Base-by-base conservation (phyloP, 2,329 filamentous ascomycete species). In the Fusarium napiforme region DNA sequence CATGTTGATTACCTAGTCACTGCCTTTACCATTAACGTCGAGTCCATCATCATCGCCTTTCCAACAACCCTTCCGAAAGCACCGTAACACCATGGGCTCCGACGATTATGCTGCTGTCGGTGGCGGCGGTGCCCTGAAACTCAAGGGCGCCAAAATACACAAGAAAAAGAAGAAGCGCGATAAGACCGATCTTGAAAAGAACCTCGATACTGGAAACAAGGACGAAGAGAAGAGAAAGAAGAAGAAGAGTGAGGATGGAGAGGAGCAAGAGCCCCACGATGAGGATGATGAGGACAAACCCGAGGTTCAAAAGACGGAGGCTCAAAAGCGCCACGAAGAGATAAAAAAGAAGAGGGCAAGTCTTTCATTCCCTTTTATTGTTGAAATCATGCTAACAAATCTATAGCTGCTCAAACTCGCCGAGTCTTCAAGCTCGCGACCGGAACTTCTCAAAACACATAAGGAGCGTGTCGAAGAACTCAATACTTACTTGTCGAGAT, bases 381-480 rank as follows among this genome's bases (percentile, higher is more conserved):
- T 53, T 53, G 60, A 45, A 55, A 59, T 19, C 34, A 28, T 46
- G 34, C 68, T 73, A 46, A 73, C 59, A 52, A 52, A 7, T 28
- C 42, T 39, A 69, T 75, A 96, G 94, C 85, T 98, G 78, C 90
- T 96, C 77, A 92, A 97, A 78, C 87, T 94, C 71, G 85, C 97
- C 49, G 91, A 93, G 79, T 84, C 85, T 7, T 85, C 86, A 5
- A 83, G 83, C 11, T 81, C 85, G 12, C 82, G 86, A 53, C 90
- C 92, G 19, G 95, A 98, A 81, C 92, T 97, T 21, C 90, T 96
- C 75, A 98, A 98, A 87, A 97, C 95, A 36, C 96, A 99, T 83
- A 98, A 98, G 82, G 93, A 99, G 85, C 91, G 94, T 16, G 96
- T 99, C 47, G 95, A 98, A 82, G 95, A 98, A 81, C 85, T 98